Evolutionary conservation across 495 filamentous ascomycete species (phyloP), one percentile per base, ranked within the genome.

Genomic region (Podospora conica): DNA sequence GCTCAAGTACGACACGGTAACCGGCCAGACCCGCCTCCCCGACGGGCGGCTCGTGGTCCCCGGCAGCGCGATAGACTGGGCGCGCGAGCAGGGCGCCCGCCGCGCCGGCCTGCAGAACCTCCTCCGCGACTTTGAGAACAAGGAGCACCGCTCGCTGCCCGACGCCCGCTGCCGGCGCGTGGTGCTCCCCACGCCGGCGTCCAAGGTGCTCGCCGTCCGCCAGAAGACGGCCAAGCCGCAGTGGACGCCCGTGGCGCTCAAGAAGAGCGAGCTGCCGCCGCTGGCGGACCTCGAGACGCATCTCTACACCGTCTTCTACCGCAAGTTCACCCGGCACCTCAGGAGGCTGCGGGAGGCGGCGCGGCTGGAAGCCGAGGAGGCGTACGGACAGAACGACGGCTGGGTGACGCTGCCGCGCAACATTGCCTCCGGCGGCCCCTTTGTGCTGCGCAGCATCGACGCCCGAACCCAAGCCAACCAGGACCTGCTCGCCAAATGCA

Each of bases 51-150:
- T 6, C 25, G 15, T 69, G 10, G 3, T 29, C 15, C 57, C 63
- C 7, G 60, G 53, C 21, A 22, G 56, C 33, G 31, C 64, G 11
- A 9, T 25, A 6, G 64, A 21, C 33, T 74, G 66, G 58, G 74
- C 70, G 22, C 55, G 21, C 9, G 68, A 74, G 55, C 77, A 76
- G 53, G 80, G 77, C 6, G 77, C 75, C 68, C 73, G 75, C 21
- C 73, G 80, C 40, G 78, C 76, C 5, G 79, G 73, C 15, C 69
- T 82, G 22, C 77, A 80, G 53, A 73, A 74, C 24, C 72, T 72
- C 54, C 70, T 81, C 20, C 77, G 76, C 15, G 28, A 61, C 12
- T 71, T 75, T 20, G 63, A 61, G 6, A 61, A 55, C 4, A 71
- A 25, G 61, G 61, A 64, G 11, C 65, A 76, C 59, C 67, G 70